Evolutionary conservation across 225 moss, liverwort and hornwort genomes (phyloP), one percentile per base, ranked within the genome.

Genomic region (Lunularia cruciata): DNA sequence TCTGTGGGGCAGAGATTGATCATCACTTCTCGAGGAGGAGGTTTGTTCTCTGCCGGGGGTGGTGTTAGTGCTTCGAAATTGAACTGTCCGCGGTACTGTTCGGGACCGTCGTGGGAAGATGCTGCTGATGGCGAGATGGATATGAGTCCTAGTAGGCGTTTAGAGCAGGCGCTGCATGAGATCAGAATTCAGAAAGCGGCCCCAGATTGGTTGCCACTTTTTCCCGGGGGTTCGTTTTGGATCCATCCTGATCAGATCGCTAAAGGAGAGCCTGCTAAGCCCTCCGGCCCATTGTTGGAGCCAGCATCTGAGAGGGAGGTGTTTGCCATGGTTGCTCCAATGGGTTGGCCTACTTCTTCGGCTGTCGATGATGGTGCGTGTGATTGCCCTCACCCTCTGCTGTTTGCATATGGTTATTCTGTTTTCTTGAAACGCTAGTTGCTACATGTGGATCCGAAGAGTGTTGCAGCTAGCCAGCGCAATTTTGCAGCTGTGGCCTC

Each of bases 201-300:
- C 37, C 91, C 91, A 3, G 85, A 88, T 72, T 91, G 89, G 91
- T 58, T 89, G 34, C 91, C 89, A 0, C 57, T 89, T 49, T 82
- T 88, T 51, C 87, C 87, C 16, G 91, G 85, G 52, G 78, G 87
- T 34, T 89, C 89, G 4, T 91, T 86, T 39, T 91, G 91, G 91
- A 80, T 89, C 68, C 89, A 88, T 31, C 88, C 88, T 2, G 89
- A 85, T 65, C 69, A 85, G 60, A 75, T 79, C 14, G 63, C 75
- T 8, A 46, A 54, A 6, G 70, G 45, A 51, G 72, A 79, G 30
- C 72, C 73, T 0, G 31, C 72, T 33, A 58, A 52, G 26, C 60
- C 81, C 0, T 57, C 55, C 0, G 75, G 77, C 19, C 79, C 85
- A 33, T 32, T 76, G 56, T 32, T 86, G 18, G 87, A 91, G 37